These are phyloP conservation scores for Rosa persica DNA, from an alignment of 306 rosid species.

Conservation along the genomic window DNA sequence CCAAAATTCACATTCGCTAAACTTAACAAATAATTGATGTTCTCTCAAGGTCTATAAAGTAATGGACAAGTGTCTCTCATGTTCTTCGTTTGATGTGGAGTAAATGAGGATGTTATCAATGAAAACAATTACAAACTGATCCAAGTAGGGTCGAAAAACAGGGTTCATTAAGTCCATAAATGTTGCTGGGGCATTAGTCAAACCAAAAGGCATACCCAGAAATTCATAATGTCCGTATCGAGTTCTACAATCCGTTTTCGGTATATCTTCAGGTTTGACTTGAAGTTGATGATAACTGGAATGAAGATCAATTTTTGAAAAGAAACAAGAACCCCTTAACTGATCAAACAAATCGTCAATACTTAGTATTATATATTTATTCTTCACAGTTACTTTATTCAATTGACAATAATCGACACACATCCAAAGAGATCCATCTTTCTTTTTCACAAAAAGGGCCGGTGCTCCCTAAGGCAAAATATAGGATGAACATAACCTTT, in stretches of 20 bases:
- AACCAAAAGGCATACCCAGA: neutral
- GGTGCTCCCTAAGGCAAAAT: neutral
- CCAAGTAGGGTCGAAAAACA: neutral
- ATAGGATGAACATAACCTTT: neutral
- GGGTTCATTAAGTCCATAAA: neutral
- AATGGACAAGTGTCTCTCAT: too few species aligned
- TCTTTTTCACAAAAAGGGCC: neutral
- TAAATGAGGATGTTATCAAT: neutral
- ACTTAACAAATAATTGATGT: neutral
- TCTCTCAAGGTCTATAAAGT: neutral
- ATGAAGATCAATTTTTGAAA: neutral
- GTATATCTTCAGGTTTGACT: neutral
- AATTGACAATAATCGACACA: neutral
- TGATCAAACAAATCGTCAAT: neutral
- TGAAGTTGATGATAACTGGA: neutral
- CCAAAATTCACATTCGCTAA: neutral
- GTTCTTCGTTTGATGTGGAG: neutral
- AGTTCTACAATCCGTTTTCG: neutral
- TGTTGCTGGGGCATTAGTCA: neutral
- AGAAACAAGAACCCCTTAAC: neutral
- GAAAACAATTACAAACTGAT: too few species aligned
- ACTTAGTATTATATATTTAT: neutral
- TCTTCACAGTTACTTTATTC: neutral
- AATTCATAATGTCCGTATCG: neutral
- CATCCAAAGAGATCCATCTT: neutral